Base-by-base conservation (phyloP, 148 eudicot genomes). In the Rhododendron griersonianum region DNA sequence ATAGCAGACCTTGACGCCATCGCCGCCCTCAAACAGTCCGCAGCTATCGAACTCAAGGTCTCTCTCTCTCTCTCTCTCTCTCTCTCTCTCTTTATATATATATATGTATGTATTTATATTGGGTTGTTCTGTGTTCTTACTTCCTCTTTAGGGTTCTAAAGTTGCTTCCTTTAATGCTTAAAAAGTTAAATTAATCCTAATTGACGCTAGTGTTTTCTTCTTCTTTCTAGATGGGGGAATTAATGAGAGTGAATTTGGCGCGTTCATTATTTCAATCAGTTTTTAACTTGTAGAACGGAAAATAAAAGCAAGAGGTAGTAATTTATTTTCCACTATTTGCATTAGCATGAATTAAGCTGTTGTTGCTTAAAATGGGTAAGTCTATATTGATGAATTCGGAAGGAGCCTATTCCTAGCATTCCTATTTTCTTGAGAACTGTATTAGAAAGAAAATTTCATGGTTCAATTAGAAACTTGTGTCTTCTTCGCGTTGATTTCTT, bases 11-110 rank as follows among this genome's bases (percentile, higher is more conserved):
- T 94, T 50, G 94, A 89, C 33, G 99, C 93, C 85, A 94, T 96
- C 35, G 25, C 90, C 80, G 98, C 98, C 39, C 90, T 96, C 89
- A 96, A 95, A 86, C 88, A 91, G 50, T 92, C 96, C 48, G 19
- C 98, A 77, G 94, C 99, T 83, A 15, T 96, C 87, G 99, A 96
- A 87, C 93, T 96, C 84, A 96, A 96, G 95, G 99, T 94, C 35
- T 85, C 50, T 80, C 47, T 50, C 65, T 41, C 75, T 78, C 30
- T 80, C 80, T 11, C 65, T 83, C 53, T 45, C 41, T 25, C 30
- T 28, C 30, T 28, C 30, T 28, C 30, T 28, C 0, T 28, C 0
- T 28, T 0, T 28, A 28, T 28, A 28, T 28, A 28, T 28, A 28
- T 28, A 28, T 28, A 18, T 2, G 57, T 14, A 7, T 47, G 48